A percentile compares a stretch with the other conserved stretches of the same genome.
Evolutionary conservation across 306 rosid genomes (phyloP).

Genomic region (Prunus dulcis): DNA sequence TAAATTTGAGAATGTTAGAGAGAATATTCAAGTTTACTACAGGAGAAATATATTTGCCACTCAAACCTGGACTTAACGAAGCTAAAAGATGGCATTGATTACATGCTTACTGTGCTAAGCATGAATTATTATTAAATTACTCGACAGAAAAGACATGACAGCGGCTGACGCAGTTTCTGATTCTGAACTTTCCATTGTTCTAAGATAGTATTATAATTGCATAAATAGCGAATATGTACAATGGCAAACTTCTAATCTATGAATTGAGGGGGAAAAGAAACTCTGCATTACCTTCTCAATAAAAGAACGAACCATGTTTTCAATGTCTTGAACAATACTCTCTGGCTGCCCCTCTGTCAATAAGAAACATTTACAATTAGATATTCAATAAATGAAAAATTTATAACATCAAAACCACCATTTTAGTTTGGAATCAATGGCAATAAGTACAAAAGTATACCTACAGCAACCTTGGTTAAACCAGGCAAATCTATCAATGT

Average conservation of each 20-base stretch:
- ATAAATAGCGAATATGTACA: background rate
- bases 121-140: background rate
- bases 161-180: background rate
- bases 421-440: background rate
- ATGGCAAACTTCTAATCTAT: background rate
- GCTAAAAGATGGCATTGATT: background rate
- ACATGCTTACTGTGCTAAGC: background rate
- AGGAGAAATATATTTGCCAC: background rate
- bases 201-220: background rate
- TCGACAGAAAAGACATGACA: background rate
- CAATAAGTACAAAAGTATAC: slow-evolving; percentile 25
- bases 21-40: background rate
- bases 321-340: slow-evolving; percentile 70
- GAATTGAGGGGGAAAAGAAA: background rate
- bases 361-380: slow-evolving; percentile 18
- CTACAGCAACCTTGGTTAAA: slow-evolving; percentile 64
- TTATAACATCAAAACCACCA: background rate
- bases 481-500: slow-evolving; percentile 65
- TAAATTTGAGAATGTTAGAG: background rate
- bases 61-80: background rate
- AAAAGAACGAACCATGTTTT: slow-evolving; percentile 65
- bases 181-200: background rate
- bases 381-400: slow-evolving; percentile 1
- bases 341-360: slow-evolving; percentile 73
- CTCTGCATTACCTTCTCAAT: slow-evolving; percentile 59